phyloP scores from a whole-genome alignment of 768 basidiomycete species.

The Suillus plorans region DNA sequence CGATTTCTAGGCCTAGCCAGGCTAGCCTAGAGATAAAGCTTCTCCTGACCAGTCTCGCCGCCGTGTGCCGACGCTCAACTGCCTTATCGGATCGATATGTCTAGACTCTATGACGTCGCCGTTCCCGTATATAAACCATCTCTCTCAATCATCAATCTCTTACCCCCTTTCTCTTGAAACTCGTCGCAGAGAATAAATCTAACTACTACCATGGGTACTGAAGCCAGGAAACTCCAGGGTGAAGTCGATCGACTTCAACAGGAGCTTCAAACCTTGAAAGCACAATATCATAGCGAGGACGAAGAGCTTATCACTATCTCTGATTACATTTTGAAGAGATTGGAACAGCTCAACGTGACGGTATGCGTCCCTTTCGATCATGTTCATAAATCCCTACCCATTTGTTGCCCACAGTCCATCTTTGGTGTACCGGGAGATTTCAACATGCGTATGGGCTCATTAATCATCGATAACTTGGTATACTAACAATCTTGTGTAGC shows the following conservation, averaged over 20 bases:
- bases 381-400: not conserved
- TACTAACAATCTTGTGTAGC: conserved; percentile 17
- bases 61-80: too few relatives aligned
- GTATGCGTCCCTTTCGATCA: conserved; percentile 33
- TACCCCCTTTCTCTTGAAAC: not conserved
- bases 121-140: not conserved
- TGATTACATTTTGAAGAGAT: conserved; percentile 59
- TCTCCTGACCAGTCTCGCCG: too few relatives aligned
- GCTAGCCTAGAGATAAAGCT: too few relatives aligned
- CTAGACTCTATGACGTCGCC: not conserved
- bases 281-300: conserved; percentile 14
- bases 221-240: conserved; percentile 33
- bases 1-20: too few relatives aligned
- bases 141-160: not conserved
- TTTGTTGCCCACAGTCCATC: conserved; percentile 49
- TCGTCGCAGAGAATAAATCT: not conserved
- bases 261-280: conserved; percentile 43
- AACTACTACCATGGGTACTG: conserved; percentile 16
- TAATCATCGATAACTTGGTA: not conserved
- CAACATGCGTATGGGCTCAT: conserved; percentile 52
- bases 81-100: not conserved
- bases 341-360: conserved; percentile 64
- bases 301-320: conserved; percentile 51
- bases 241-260: conserved; percentile 48
- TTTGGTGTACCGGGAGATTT: conserved; percentile 91